Evolutionary conservation across 1,284 basidiomycete species (phyloP).

Genomic region (Wallemia mellicola): DNA sequence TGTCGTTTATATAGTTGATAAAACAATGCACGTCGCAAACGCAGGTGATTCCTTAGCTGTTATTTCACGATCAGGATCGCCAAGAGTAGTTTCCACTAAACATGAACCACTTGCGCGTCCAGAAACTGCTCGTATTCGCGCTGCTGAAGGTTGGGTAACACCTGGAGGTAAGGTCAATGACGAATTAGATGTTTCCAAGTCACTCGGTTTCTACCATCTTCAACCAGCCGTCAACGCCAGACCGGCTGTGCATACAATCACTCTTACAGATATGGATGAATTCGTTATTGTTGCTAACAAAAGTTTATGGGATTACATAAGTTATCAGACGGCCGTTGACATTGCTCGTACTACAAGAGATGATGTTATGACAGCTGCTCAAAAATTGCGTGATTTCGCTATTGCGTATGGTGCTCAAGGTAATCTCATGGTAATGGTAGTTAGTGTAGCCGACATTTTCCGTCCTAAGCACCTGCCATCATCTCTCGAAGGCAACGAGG

Average conservation of each 20-base stretch:
- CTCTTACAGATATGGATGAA: constrained; percentile 62
- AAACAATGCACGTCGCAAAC: constrained; percentile 67
- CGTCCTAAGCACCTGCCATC: constrained; percentile 11
- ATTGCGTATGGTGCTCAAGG: constrained; percentile 88
- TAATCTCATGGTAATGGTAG: constrained; percentile 93
- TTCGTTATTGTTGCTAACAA: constrained; percentile 87
- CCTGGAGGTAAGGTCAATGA: constrained; percentile 82
- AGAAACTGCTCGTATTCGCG: constrained; percentile 61
- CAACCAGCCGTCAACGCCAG: constrained; percentile 71
- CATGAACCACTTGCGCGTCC: constrained; percentile 72
- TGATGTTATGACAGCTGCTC: constrained; percentile 88
- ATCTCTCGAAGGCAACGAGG: not conserved
- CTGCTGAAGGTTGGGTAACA: constrained; percentile 84
- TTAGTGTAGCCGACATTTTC: constrained; percentile 56
- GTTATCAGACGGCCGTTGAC: constrained; percentile 86
- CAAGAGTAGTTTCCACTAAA: constrained; percentile 41
- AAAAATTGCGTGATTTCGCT: constrained; percentile 85
- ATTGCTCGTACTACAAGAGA: constrained; percentile 58
- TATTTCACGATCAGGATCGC: constrained; percentile 46
- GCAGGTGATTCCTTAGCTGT: constrained; percentile 71
- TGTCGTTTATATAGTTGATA: constrained; percentile 53
- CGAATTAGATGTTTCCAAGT: constrained; percentile 63
- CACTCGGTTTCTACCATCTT: constrained; percentile 78
- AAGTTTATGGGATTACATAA: constrained; percentile 77
- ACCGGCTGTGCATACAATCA: constrained; percentile 41